Evolutionary conservation across 2,329 filamentous ascomycete species (phyloP).

Genomic region (Kalmusia sp.): DNA sequence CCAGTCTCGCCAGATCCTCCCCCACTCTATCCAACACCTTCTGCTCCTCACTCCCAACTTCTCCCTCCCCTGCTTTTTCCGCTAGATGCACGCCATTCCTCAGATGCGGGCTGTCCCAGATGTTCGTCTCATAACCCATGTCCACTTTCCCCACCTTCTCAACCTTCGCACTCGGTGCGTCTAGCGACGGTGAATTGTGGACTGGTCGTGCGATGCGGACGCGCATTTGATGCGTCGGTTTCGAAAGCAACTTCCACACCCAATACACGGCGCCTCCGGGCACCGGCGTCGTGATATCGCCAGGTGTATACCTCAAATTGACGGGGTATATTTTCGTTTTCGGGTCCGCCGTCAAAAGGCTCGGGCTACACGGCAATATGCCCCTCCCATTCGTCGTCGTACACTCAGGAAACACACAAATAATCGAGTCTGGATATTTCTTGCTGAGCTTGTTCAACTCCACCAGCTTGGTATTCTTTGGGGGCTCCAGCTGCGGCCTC

Average conservation of each 20-base stretch:
- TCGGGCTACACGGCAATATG: conserved; percentile 82
- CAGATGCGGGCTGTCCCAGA: conserved; percentile 39
- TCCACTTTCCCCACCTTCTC: conserved; percentile 23
- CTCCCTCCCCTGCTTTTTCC: conserved; percentile 13
- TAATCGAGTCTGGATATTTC: conserved; percentile 74
- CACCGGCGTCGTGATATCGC: conserved; percentile 89
- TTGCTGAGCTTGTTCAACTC: conserved; percentile 61
- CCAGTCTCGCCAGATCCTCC: conserved; percentile 85
- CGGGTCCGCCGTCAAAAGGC: conserved; percentile 71
- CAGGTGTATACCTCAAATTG: conserved; percentile 85
- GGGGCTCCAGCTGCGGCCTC: conserved; percentile 54
- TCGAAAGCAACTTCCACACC: conserved; percentile 84
- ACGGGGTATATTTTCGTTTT: conserved; percentile 85
- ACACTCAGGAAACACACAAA: conserved; percentile 92
- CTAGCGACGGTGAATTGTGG: conserved; percentile 42
- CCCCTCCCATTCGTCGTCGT: conserved; percentile 93
- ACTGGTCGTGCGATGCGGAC: conserved; percentile 87
- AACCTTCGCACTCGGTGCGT: conserved; percentile 19
- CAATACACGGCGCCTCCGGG: conserved; percentile 76
- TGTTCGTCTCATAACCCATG: conserved; percentile 39
- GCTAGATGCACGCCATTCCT: conserved; percentile 22
- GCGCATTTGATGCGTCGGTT: conserved; percentile 86
- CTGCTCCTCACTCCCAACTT: conserved; percentile 60
- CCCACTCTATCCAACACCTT: conserved; percentile 78
- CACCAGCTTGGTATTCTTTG: conserved; percentile 41